These are phyloP conservation scores for Zanthoxylum bungeanum DNA, from an alignment of 345 rosid genomes.

Conservation along the genomic window DNA sequence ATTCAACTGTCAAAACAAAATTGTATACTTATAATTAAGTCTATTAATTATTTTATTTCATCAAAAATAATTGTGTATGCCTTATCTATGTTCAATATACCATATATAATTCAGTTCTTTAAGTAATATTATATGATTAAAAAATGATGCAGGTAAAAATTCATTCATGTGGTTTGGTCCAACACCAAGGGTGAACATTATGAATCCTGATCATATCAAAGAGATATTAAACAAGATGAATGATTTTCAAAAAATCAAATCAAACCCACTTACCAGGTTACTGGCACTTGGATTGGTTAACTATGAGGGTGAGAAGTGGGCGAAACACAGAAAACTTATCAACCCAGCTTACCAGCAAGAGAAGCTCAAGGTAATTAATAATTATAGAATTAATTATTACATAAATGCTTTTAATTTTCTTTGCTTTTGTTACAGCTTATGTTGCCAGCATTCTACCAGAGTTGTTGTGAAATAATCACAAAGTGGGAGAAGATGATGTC, in stretches of 20 bases:
- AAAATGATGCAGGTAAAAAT: conserved; percentile 33
- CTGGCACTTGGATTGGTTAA: conserved; percentile 24
- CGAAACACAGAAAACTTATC: conserved; percentile 34
- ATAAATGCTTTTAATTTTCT: background rate
- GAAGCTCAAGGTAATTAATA: background rate
- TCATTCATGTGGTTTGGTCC: conserved; percentile 46
- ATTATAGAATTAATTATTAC: no score
- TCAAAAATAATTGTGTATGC: no score
- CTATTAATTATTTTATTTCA: no score
- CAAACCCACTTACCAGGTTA: conserved; percentile 20
- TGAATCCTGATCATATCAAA: conserved; percentile 37
- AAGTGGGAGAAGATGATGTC: conserved; percentile 17
- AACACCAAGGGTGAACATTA: conserved; percentile 33
- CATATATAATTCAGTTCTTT: no score
- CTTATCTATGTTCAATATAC: no score
- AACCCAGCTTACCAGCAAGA: conserved; percentile 4
- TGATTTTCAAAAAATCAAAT: conserved; percentile 34
- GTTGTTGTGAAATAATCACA: conserved; percentile 14
- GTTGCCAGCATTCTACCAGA: conserved; percentile 5
- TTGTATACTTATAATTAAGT: no score
- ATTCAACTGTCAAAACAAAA: no score
- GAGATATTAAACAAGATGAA: conserved; percentile 27
- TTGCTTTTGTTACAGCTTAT: background rate
- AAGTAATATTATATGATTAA: background rate
- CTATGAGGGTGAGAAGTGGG: conserved; percentile 41